Percentiles rank a stretch among this genome's conserved stretches.
Conservation (phyloP, 2,329 filamentous ascomycete species). For the Beauveria bassiana region DNA sequence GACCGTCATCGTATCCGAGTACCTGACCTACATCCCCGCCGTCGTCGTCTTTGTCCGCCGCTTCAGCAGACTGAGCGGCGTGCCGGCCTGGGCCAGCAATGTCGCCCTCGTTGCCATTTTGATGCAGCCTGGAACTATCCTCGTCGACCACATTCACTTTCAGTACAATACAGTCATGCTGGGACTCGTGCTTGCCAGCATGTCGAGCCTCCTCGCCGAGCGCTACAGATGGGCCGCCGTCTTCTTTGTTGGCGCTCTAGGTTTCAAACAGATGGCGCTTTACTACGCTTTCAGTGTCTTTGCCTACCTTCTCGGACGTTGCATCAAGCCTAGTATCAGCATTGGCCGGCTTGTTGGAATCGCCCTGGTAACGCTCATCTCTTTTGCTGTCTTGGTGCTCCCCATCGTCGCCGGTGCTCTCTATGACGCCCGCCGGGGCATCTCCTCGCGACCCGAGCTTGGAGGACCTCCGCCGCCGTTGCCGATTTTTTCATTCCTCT, state of each 20-base stretch:
- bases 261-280: constrained; percentile 98
- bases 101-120: constrained; percentile 84
- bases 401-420: constrained; percentile 68
- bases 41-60: constrained; percentile 77
- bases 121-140: constrained; percentile 82
- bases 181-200: constrained; percentile 74
- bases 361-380: constrained; percentile 59
- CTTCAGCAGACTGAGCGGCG: constrained; percentile 66
- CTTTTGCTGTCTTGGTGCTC: constrained; percentile 68
- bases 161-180: constrained; percentile 99
- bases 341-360: constrained; percentile 65
- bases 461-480: constrained; percentile 54
- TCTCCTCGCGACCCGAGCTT: constrained; percentile 48
- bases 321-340: constrained; percentile 66
- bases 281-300: constrained; percentile 95
- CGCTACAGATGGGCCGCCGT: constrained; percentile 81
- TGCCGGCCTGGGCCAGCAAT: constrained; percentile 73
- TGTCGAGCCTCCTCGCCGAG: constrained; percentile 82
- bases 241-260: constrained; percentile 89
- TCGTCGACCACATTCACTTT: constrained; percentile 93
- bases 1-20: constrained; percentile 85
- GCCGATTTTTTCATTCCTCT: constrained; percentile 52
- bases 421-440: constrained; percentile 59
- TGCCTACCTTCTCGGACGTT: constrained; percentile 81
- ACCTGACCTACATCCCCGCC: constrained; percentile 80